A percentile compares a stretch with the other conserved stretches of the same genome.
Conservation (phyloP, 768 basidiomycete species). For the Leccinellum albellum region DNA sequence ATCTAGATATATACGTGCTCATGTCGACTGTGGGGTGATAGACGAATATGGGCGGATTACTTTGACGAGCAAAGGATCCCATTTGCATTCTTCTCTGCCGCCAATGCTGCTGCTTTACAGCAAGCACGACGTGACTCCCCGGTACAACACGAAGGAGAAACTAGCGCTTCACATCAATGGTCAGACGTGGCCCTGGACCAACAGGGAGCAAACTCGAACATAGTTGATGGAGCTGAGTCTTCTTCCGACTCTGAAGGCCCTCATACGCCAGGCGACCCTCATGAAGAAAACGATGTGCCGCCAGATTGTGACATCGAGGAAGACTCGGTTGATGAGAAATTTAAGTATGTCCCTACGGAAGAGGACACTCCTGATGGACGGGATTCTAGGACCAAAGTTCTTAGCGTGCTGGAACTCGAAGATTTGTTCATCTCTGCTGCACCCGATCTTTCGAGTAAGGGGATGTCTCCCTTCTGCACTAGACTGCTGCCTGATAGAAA, state of each 20-base stretch:
- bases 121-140: conserved; percentile 45
- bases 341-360: conserved; percentile 52
- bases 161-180: conserved; percentile 2
- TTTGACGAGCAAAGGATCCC: conserved; percentile 71
- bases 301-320: conserved; percentile 29
- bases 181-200: not conserved
- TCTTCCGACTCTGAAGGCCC: conserved; percentile 32
- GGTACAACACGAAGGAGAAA: conserved; percentile 39
- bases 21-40: conserved; percentile 38
- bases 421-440: conserved; percentile 69
- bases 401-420: conserved; percentile 86
- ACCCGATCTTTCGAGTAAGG: conserved; percentile 64
- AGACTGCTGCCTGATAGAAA: conserved; percentile 1
- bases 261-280: conserved; percentile 24
- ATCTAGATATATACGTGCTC: not conserved
- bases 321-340: conserved; percentile 34
- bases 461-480: conserved; percentile 9
- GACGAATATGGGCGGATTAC: conserved; percentile 87
- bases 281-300: conserved; percentile 27
- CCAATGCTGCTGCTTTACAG: conserved; percentile 82
- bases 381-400: conserved; percentile 69
- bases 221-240: conserved; percentile 19
- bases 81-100: conserved; percentile 93
- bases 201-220: not conserved
- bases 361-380: conserved; percentile 47